These are phyloP conservation scores for Phytophthora lateralis DNA, from an alignment of 352 stramenopile genomes.

Conservation along the genomic window DNA sequence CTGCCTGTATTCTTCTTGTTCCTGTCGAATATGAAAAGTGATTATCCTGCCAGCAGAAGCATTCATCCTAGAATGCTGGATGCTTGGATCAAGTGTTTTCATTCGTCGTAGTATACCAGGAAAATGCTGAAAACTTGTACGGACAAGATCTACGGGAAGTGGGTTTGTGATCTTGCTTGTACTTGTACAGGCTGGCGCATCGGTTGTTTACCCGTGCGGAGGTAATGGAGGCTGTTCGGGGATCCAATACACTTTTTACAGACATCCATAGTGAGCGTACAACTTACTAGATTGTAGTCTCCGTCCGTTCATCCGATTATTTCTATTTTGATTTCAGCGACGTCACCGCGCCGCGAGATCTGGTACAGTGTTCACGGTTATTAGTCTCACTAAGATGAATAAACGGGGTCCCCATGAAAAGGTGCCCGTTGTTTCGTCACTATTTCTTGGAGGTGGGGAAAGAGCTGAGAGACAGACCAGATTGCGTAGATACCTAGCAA, in stretches of 20 bases:
- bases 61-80: no score
- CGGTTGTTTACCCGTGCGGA: background rate
- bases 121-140: background rate
- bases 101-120: background rate
- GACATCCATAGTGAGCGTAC: slow-evolving; percentile 20
- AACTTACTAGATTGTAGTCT: slow-evolving; percentile 36
- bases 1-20: no score
- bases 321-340: slow-evolving; percentile 27
- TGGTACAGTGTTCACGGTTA: no score
- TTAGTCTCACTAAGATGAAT: no score
- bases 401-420: no score
- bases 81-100: background rate
- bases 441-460: no score
- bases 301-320: slow-evolving; percentile 10
- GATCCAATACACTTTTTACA: slow-evolving; percentile 13
- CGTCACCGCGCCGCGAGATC: slow-evolving; percentile 12
- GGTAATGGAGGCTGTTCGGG: background rate
- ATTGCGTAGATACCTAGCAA: no score
- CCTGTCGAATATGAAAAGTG: no score
- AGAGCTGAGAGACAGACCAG: no score
- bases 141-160: background rate
- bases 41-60: no score
- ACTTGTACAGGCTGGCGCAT: background rate
- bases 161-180: background rate
- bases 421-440: no score